A percentile compares a stretch with the other conserved stretches of the same genome.
Evolutionary conservation across 495 filamentous ascomycete species (phyloP).

Genomic region (Penicillium soppii): DNA sequence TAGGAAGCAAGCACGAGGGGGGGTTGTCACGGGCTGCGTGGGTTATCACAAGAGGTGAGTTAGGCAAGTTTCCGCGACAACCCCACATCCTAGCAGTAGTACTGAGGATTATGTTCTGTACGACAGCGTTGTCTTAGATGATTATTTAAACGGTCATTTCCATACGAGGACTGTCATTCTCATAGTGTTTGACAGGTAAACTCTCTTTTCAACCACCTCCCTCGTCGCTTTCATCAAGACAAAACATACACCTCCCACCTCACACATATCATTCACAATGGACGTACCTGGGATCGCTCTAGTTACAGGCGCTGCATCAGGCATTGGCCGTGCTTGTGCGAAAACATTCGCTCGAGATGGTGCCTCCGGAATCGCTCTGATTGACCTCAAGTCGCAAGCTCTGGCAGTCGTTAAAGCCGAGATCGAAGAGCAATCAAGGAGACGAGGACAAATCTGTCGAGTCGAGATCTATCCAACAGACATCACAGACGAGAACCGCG

Average conservation of each 20-base stretch:
- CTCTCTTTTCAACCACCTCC: background rate
- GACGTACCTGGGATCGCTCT: conserved; percentile 25
- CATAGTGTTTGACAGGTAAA: background rate
- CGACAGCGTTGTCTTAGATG: background rate
- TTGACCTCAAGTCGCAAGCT: conserved; percentile 17
- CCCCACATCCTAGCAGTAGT: conserved; percentile 2
- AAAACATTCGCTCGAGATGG: conserved; percentile 20
- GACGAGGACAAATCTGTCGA: background rate
- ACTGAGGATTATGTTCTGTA: background rate
- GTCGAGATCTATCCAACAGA: conserved; percentile 25
- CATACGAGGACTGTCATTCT: background rate
- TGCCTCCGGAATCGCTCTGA: conserved; percentile 15
- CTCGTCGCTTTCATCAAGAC: background rate
- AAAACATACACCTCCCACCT: background rate
- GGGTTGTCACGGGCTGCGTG: background rate
- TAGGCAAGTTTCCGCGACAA: conserved; percentile 20
- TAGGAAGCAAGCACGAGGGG: background rate
- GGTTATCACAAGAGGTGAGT: background rate
- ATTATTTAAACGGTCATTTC: background rate
- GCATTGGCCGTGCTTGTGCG: conserved; percentile 22
- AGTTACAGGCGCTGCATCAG: conserved; percentile 22
- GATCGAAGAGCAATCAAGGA: conserved; percentile 9
- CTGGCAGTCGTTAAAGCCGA: conserved; percentile 15
- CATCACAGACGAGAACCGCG: conserved; percentile 30
- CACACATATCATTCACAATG: conserved; percentile 1